These are phyloP conservation scores for Ascobolus immersus DNA, from an alignment of 495 filamentous ascomycete species.

Conservation along the genomic window DNA sequence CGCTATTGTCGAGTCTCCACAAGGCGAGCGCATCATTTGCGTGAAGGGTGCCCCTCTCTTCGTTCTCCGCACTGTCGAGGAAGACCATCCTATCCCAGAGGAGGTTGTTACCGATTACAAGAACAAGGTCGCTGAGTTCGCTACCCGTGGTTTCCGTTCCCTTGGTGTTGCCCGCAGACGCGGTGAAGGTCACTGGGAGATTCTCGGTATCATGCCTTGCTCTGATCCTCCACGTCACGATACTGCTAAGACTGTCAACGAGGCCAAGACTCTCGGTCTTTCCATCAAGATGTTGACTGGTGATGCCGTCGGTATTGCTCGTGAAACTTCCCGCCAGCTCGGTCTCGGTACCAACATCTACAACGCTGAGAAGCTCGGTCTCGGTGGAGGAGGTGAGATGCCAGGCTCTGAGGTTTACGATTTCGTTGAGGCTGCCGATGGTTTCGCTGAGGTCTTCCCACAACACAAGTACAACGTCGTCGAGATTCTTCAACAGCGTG, in stretches of 20 bases:
- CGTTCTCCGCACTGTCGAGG: constrained; percentile 58
- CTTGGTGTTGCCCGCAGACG: constrained; percentile 76
- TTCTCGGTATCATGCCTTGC: constrained; percentile 85
- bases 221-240: constrained; percentile 77
- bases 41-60: constrained; percentile 78
- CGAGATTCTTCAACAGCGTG: constrained; percentile 87
- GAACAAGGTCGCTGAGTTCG: constrained; percentile 74
- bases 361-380: constrained; percentile 67
- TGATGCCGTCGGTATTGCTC: constrained; percentile 79
- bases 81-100: constrained; percentile 49
- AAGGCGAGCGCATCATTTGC: constrained; percentile 59
- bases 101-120: constrained; percentile 56
- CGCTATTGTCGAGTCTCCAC: constrained; percentile 54
- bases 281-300: constrained; percentile 94
- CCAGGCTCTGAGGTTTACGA: constrained; percentile 78
- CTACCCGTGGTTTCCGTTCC: constrained; percentile 72
- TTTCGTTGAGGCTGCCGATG: constrained; percentile 85
- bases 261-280: constrained; percentile 67
- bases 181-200: constrained; percentile 52
- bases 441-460: constrained; percentile 87
- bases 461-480: constrained; percentile 97
- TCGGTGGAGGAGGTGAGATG: constrained; percentile 62
- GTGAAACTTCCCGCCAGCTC: constrained; percentile 70
- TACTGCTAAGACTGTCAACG: constrained; percentile 67
- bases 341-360: constrained; percentile 85